These are phyloP conservation scores for Spathaspora hagerdaliae DNA, from an alignment of 805 yeast species.

Conservation along the genomic window DNA sequence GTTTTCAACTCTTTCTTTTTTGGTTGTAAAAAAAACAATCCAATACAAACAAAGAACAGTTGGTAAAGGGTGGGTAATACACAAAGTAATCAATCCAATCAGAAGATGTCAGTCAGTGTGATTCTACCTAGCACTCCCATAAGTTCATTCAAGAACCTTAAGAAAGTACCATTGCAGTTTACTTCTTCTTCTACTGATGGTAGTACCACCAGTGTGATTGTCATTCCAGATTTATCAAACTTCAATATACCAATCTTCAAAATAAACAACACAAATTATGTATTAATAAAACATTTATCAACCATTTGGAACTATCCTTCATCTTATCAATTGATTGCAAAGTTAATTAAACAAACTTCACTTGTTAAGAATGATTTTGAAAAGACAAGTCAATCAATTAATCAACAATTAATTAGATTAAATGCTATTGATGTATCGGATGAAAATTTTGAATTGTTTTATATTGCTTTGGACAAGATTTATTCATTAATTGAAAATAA, in stretches of 20 bases:
- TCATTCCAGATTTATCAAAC: not conserved
- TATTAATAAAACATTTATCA: constrained; percentile 29
- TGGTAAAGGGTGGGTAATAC: not conserved
- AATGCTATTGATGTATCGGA: constrained; percentile 18
- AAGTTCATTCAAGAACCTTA: not conserved
- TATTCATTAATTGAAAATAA: constrained; percentile 19
- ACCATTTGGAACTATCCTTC: constrained; percentile 37
- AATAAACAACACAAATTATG: constrained; percentile 12
- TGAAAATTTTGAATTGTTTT: constrained; percentile 18
- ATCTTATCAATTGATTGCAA: constrained; percentile 35
- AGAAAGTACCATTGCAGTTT: too few species aligned
- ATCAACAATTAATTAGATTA: constrained; percentile 15
- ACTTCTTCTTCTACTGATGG: too few species aligned
- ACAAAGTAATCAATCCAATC: not conserved
- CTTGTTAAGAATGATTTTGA: constrained; percentile 15
- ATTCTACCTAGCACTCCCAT: not conserved
- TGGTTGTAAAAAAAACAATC: not conserved
- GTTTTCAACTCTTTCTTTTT: too few species aligned
- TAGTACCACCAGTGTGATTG: too few species aligned
- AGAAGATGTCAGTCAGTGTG: not conserved
- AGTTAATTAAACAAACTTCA: constrained; percentile 18
- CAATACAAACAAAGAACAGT: not conserved
- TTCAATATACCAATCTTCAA: constrained; percentile 15
- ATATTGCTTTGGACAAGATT: constrained; percentile 19
- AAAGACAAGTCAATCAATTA: constrained; percentile 16